Conservation (phyloP, 176 grass and related monocot species). For the Eragrostis nindensis region DNA sequence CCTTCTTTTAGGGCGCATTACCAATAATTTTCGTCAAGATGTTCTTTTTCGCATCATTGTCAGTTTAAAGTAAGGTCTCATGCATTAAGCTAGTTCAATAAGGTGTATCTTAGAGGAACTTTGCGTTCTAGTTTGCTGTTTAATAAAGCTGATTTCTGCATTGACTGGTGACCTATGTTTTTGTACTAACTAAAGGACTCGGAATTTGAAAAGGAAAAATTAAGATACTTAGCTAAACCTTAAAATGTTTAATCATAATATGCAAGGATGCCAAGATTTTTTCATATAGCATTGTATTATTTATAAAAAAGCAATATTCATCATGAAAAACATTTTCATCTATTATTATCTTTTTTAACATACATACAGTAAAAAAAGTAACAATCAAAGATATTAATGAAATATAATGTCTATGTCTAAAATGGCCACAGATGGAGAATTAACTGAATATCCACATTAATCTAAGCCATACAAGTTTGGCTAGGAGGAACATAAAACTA, state of each 20-base stretch:
- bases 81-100: conserved; percentile 9
- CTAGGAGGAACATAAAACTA: not conserved
- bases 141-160: conserved; percentile 1
- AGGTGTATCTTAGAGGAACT: conserved; percentile 2
- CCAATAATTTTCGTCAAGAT: conserved; percentile 1
- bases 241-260: not conserved
- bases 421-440: not conserved
- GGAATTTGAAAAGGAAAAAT: not conserved
- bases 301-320: no score
- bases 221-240: not conserved
- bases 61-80: conserved; percentile 26
- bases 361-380: not conserved
- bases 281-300: no score
- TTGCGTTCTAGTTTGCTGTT: not conserved
- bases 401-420: not conserved
- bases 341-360: not conserved
- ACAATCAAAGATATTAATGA: not conserved
- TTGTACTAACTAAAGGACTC: not conserved
- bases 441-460: not conserved
- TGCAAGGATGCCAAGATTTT: not conserved
- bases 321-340: not conserved
- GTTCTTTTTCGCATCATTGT: conserved; percentile 16
- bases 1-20: not conserved
- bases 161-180: conserved; percentile 15
- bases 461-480: not conserved